phyloP scores from a whole-genome alignment of 768 basidiomycete species.

The Trametes coccinea region DNA sequence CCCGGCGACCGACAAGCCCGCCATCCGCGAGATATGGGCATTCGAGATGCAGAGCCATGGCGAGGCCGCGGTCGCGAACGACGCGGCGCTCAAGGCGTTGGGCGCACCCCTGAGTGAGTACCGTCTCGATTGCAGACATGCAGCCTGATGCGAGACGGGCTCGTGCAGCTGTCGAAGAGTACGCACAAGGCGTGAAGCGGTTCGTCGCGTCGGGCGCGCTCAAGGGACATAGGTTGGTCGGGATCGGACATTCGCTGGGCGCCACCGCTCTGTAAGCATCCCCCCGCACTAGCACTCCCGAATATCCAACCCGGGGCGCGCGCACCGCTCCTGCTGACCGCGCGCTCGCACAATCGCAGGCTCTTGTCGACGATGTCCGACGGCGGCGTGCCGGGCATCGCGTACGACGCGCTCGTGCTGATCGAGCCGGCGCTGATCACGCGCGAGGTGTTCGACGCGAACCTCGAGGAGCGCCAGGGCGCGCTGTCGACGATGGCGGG shows the following conservation, averaged over 20 bases:
- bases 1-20: background rate
- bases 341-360: background rate
- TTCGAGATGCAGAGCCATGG: slow-evolving; percentile 23
- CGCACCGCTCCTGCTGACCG: too few species aligned
- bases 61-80: slow-evolving; percentile 14
- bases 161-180: slow-evolving; percentile 14
- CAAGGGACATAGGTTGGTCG: slow-evolving; percentile 13
- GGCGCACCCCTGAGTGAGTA: background rate
- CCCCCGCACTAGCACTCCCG: too few species aligned
- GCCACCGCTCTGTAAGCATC: slow-evolving; percentile 8
- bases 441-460: slow-evolving; percentile 5
- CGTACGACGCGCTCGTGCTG: slow-evolving; percentile 8
- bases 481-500: slow-evolving; percentile 2
- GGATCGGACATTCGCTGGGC: slow-evolving; percentile 20
- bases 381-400: background rate
- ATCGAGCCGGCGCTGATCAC: slow-evolving; percentile 20
- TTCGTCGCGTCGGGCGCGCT: slow-evolving; percentile 4
- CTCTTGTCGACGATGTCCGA: slow-evolving; percentile 8
- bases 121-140: background rate
- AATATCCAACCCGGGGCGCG: background rate
- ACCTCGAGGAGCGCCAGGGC: slow-evolving; percentile 2
- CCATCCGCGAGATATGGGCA: slow-evolving; percentile 21
- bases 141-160: background rate
- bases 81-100: background rate
- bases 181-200: slow-evolving; percentile 8